These are phyloP conservation scores for Colletotrichum orchidophilum DNA, from an alignment of 2,329 filamentous ascomycete species.

Conservation along the genomic window DNA sequence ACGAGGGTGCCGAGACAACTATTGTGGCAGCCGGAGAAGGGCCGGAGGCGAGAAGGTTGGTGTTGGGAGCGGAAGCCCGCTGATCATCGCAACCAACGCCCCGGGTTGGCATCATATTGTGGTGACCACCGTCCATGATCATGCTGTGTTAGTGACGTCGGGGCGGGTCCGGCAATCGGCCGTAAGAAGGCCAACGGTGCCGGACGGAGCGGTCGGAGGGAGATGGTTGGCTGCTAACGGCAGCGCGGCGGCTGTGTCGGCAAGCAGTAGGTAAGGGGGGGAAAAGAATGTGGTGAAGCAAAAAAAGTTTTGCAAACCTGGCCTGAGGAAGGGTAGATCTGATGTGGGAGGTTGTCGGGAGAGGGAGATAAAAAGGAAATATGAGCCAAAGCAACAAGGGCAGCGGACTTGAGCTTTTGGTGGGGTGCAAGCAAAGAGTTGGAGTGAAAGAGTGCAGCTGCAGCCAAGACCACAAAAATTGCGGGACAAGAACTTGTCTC, in stretches of 20 bases:
- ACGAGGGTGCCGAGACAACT: constrained; percentile 15
- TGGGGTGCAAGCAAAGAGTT: not conserved
- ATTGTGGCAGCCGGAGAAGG: constrained; percentile 19
- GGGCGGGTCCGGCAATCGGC: constrained; percentile 32
- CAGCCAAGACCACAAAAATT: not conserved
- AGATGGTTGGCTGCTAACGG: constrained; percentile 8
- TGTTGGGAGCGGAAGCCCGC: constrained; percentile 2
- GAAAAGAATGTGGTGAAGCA: not conserved
- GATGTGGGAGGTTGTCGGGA: constrained; percentile 27
- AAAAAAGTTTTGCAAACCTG: constrained; percentile 13
- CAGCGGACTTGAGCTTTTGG: no score
- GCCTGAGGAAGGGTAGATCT: constrained; percentile 7
- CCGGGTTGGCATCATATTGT: not conserved
- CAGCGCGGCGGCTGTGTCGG: not conserved
- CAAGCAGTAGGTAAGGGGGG: not conserved
- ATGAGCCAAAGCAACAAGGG: constrained; percentile 12
- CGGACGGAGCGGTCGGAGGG: constrained; percentile 16
- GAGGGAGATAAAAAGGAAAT: constrained; percentile 19
- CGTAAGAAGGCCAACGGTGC: constrained; percentile 18
- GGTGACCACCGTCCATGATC: constrained; percentile 1
- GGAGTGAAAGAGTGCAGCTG: not conserved
- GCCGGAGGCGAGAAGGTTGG: not conserved
- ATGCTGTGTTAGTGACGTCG: constrained; percentile 11
- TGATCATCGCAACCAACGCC: constrained; percentile 13
- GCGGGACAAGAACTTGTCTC: not conserved